These are phyloP conservation scores for Balansia obtecta DNA, from an alignment of 2,329 filamentous ascomycete species.

Conservation along the genomic window DNA sequence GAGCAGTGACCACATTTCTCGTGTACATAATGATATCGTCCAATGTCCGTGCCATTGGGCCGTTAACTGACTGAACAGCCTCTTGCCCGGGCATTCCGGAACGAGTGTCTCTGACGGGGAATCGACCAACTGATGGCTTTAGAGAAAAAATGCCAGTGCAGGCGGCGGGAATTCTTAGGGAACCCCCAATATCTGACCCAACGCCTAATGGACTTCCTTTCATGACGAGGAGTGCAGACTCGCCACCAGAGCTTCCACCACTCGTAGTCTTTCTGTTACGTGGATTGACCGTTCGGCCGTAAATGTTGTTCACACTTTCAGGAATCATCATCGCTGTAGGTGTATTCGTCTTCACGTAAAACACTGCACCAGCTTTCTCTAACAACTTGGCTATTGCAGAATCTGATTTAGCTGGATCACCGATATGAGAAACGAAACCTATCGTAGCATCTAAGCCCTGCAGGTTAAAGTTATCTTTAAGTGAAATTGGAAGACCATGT, in stretches of 20 bases:
- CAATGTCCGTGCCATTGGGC: constrained; percentile 45
- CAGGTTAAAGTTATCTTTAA: constrained; percentile 62
- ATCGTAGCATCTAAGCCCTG: constrained; percentile 46
- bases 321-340: constrained; percentile 58
- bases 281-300: constrained; percentile 51
- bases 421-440: constrained; percentile 50
- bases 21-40: constrained; percentile 43
- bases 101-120: constrained; percentile 39
- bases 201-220: constrained; percentile 47
- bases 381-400: constrained; percentile 29
- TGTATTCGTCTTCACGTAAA: constrained; percentile 45
- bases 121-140: constrained; percentile 44
- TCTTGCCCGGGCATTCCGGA: constrained; percentile 54
- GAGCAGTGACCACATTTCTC: constrained; percentile 33
- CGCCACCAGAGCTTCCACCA: constrained; percentile 56
- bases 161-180: constrained; percentile 39
- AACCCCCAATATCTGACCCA: constrained; percentile 51
- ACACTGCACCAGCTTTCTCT: constrained; percentile 35
- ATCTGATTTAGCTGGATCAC: constrained; percentile 37
- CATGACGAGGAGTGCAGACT: constrained; percentile 49
- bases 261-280: constrained; percentile 44
- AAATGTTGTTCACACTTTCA: constrained; percentile 53
- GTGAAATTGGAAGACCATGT: constrained; percentile 50
- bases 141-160: constrained; percentile 46
- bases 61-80: constrained; percentile 50